Base-by-base conservation (phyloP, 805 yeast species). In the Schwanniomyces vanrijiae region DNA sequence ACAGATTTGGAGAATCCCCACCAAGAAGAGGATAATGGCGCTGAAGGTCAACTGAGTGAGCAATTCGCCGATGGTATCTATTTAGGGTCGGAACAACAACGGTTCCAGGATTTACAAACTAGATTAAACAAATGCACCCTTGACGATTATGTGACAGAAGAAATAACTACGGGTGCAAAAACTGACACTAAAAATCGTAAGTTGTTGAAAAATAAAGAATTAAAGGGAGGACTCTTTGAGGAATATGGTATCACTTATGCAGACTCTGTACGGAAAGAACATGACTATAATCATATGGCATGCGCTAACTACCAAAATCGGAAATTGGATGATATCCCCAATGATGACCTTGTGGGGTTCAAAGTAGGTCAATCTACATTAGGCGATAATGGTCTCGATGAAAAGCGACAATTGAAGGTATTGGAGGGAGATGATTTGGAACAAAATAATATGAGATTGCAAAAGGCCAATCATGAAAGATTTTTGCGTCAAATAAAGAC, bases 221-320 rank as follows among this genome's bases (percentile, higher is more conserved):
- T 66, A 14, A 69, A 62, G 25, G 62, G 68, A 42, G 62, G 68
- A 42, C 58, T 69, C 25, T 53, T 71, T 21, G 68, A 66, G 29
- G 77, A 73, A 43, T 73, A 73, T 51, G 77, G 77, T 1, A 45
- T 73, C 13, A 58, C 61, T 47, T 69, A 68, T 49, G 40, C 51
- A 7, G 62, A 66, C 10, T 62, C 70, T 1, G 59, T 62, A 1
- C 60, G 58, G 28, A 44, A 52, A 4, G 50, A 55, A 18, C 56
- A 59, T 28, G 73, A 69, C 51, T 66, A 65, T 50, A 60, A 65
- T 47, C 62, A 48, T 31, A 9, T 60, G 3, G 53, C 58, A 37
- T 43, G 51, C 26, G 22, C 52, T 24, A 63, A 56, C 39, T 50
- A 53, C 40, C 51, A 40, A 13, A 45, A 48, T 16, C 49, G 58